Evolutionary conservation across 805 yeast species (phyloP), one percentile per base, ranked within the genome.

Genomic region (Priceomyces fermenticarens): DNA sequence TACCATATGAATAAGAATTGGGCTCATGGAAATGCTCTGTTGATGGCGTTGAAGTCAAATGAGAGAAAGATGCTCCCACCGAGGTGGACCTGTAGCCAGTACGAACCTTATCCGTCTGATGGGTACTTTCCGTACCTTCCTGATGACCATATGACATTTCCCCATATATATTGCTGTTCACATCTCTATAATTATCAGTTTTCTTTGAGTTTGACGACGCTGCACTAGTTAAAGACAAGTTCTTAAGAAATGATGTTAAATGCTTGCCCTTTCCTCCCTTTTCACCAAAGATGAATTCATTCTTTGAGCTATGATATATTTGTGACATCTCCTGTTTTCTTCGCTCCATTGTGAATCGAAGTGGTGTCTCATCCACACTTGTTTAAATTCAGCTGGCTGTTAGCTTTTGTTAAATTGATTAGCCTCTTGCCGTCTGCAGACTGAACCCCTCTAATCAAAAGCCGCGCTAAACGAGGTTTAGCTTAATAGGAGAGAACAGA

Each of bases 261-360:
- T 79, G 70, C 42, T 79, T 79, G 2, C 88, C 88, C 35, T 73
- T 69, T 10, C 88, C 88, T 13, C 88, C 88, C 31, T 74, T 72
- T 50, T 82, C 86, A 16, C 82, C 83, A 49, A 83, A 83, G 12
- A 81, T 65, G 51, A 80, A 83, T 55, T 83, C 88, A 46, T 77
- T 76, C 51, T 58, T 62, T 42, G 63, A 43, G 36, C 53, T 55
- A 41, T 45, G 50, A 49, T 68, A 67, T 17, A 67, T 64, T 56
- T 70, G 75, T 10, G 72, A 57, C 75, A 70, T 70, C 45, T 70
- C 75, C 38, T 51, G 72, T 37, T 62, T 66, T 57, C 65, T 66
- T 51, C 65, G 67, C 32, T 70, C 70, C 75, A 69, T 69, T 35
- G 20, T 30, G 16, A 14, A 33, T 31, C 13, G 15, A 36, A 32